Evolutionary conservation across 2,329 filamentous ascomycete species (phyloP).

Genomic region (Cercospora nicotianae): DNA sequence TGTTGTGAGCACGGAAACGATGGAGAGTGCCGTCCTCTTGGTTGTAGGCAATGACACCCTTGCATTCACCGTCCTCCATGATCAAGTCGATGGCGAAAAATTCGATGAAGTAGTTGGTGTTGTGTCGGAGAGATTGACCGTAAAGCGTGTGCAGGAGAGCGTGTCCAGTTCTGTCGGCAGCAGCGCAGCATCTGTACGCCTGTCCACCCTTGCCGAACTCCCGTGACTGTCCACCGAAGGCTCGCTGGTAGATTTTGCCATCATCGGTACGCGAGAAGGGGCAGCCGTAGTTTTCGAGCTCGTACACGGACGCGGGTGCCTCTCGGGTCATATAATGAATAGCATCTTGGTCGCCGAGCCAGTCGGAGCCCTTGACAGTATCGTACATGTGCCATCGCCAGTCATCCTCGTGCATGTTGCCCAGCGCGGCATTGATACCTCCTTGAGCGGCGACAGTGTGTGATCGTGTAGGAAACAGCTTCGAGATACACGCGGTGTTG

Average conservation of each 20-base stretch:
- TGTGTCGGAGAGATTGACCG: slow-evolving; percentile 92
- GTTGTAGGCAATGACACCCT: slow-evolving; percentile 96
- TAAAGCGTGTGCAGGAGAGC: slow-evolving; percentile 98
- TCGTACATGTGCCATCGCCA: slow-evolving; percentile 99
- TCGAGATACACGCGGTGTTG: slow-evolving; percentile 83
- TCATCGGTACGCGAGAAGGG: slow-evolving; percentile 96
- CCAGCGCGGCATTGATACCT: slow-evolving; percentile 83
- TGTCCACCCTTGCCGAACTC: slow-evolving; percentile 96
- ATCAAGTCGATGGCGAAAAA: slow-evolving; percentile 96
- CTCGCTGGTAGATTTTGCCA: slow-evolving; percentile 97
- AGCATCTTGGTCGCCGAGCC: slow-evolving; percentile 94
- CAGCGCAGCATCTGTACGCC: slow-evolving; percentile 95
- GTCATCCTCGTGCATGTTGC: slow-evolving; percentile 97
- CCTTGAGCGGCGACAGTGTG: slow-evolving; percentile 77
- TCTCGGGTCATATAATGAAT: slow-evolving; percentile 99
- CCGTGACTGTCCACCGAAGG: slow-evolving; percentile 95
- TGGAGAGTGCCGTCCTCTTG: slow-evolving; percentile 98
- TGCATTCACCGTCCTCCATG: slow-evolving; percentile 96
- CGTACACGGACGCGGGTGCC: slow-evolving; percentile 85
- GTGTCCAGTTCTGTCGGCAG: slow-evolving; percentile 94
- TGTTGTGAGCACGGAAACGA: slow-evolving; percentile 95
- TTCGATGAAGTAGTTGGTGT: slow-evolving; percentile 99
- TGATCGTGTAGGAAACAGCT: slow-evolving; percentile 81
- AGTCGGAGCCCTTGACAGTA: slow-evolving; percentile 96
- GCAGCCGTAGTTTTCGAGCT: slow-evolving; percentile 96